Percentiles rank a stretch among this genome's conserved stretches.
Evolutionary conservation across 1,139 yeast genomes (phyloP).

Genomic region (Saccharomyces hybrid): DNA sequence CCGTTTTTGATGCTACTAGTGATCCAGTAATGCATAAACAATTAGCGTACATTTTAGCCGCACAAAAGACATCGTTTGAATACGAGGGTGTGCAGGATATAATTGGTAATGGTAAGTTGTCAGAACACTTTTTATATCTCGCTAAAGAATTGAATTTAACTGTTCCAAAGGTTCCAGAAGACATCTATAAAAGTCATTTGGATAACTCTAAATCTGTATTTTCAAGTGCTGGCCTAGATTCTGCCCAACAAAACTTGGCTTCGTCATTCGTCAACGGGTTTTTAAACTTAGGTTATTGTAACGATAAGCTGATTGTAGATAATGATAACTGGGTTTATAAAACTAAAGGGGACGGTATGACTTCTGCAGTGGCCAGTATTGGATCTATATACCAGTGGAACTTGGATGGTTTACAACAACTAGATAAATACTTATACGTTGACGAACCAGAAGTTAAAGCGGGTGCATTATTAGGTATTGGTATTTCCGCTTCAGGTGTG

Average conservation of each 20-base stretch:
- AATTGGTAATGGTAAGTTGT: conserved; percentile 69
- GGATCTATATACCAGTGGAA: conserved; percentile 94
- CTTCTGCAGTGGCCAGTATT: conserved; percentile 87
- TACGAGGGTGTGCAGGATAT: conserved; percentile 78
- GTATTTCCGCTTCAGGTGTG: conserved; percentile 88
- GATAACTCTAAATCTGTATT: conserved; percentile 54
- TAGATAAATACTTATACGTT: conserved; percentile 84
- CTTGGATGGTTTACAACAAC: conserved; percentile 78
- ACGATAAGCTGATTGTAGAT: conserved; percentile 72
- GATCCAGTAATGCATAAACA: conserved; percentile 78
- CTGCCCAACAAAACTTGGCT: conserved; percentile 95
- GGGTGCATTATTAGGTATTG: conserved; percentile 94
- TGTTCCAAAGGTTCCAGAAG: conserved; percentile 92
- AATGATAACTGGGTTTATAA: conserved; percentile 86
- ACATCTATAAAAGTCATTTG: conserved; percentile 82
- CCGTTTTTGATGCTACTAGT: conserved; percentile 67
- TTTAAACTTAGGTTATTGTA: conserved; percentile 83
- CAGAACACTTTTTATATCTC: conserved; percentile 72
- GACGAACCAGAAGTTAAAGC: conserved; percentile 85
- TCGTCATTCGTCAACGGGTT: conserved; percentile 89
- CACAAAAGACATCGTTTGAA: conserved; percentile 77
- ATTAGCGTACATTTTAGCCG: conserved; percentile 80
- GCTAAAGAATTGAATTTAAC: conserved; percentile 80
- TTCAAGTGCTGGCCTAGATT: conserved; percentile 60
- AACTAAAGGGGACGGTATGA: conserved; percentile 87